These are phyloP conservation scores for Alnus rubra DNA, from an alignment of 306 rosid genomes.

Conservation along the genomic window DNA sequence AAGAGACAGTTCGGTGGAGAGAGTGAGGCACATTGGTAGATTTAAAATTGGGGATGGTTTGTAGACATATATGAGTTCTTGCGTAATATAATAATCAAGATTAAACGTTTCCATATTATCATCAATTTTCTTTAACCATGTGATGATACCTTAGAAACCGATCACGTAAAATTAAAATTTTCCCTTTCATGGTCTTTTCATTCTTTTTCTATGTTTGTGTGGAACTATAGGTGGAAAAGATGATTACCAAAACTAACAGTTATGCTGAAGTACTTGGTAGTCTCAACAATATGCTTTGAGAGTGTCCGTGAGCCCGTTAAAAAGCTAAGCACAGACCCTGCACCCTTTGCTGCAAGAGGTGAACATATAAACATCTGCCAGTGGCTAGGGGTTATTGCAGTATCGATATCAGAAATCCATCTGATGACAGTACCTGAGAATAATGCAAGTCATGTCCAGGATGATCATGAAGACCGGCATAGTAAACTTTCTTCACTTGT, in stretches of 20 bases:
- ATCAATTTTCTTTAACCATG: background rate
- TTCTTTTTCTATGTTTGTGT: background rate
- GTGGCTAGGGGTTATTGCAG: constrained; percentile 4
- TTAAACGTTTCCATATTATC: background rate
- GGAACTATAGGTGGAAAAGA: constrained; percentile 10
- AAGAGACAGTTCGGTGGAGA: background rate
- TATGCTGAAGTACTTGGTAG: constrained; percentile 83
- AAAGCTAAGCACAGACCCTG: constrained; percentile 93
- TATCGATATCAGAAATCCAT: constrained; percentile 20
- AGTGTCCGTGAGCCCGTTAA: constrained; percentile 77
- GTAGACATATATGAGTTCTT: background rate
- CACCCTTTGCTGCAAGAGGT: constrained; percentile 70
- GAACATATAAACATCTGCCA: constrained; percentile 16
- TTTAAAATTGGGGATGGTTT: no score
- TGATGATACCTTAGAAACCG: background rate
- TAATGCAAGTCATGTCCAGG: constrained; percentile 78
- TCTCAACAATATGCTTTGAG: constrained; percentile 88
- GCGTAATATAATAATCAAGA: background rate
- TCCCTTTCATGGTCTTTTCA: constrained; percentile 4
- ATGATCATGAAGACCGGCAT: constrained; percentile 74
- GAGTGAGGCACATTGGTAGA: no score
- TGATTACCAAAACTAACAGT: constrained; percentile 90
- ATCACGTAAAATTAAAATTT: constrained; percentile 2
- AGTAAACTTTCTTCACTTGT: constrained; percentile 71
- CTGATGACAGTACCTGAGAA: constrained; percentile 63